These are phyloP conservation scores for Aegilops umbellulata DNA, from an alignment of 176 grass and related monocot genomes.

Conservation along the genomic window DNA sequence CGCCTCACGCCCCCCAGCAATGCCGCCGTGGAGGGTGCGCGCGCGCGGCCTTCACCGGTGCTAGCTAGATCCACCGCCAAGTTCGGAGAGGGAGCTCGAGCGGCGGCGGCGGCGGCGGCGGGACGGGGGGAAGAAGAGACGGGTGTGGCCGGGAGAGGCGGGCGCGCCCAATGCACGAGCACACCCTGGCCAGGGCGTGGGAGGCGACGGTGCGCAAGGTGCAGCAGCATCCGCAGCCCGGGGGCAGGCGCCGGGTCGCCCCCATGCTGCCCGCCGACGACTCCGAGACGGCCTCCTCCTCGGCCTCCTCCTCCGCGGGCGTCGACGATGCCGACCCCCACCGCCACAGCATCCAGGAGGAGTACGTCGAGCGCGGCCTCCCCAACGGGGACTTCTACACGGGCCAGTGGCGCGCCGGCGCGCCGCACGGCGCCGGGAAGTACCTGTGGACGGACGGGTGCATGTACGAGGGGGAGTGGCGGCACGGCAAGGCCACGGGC, in stretches of 20 bases:
- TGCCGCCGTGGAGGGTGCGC: conserved; percentile 42
- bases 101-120: background rate
- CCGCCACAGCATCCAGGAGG: background rate
- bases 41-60: conserved; percentile 3
- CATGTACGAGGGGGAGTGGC: conserved; percentile 97
- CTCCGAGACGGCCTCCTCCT: conserved; percentile 39
- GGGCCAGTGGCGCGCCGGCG: conserved; percentile 55
- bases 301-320: conserved; percentile 25
- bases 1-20: background rate
- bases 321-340: conserved; percentile 13
- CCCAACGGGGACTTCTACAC: conserved; percentile 96
- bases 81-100: background rate
- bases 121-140: background rate
- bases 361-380: conserved; percentile 65
- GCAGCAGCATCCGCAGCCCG: conserved; percentile 45
- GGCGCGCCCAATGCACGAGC: conserved; percentile 54
- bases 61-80: conserved; percentile 28
- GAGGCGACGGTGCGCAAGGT: conserved; percentile 53
- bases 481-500: conserved; percentile 66
- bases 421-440: conserved; percentile 73
- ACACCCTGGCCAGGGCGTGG: conserved; percentile 52
- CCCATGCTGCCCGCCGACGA: conserved; percentile 51
- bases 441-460: conserved; percentile 98
- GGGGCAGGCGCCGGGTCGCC: conserved; percentile 38
- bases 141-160: conserved; percentile 17